Base-by-base conservation (phyloP, 371 early-diverging fungal genomes). In the Mucor irregularis region DNA sequence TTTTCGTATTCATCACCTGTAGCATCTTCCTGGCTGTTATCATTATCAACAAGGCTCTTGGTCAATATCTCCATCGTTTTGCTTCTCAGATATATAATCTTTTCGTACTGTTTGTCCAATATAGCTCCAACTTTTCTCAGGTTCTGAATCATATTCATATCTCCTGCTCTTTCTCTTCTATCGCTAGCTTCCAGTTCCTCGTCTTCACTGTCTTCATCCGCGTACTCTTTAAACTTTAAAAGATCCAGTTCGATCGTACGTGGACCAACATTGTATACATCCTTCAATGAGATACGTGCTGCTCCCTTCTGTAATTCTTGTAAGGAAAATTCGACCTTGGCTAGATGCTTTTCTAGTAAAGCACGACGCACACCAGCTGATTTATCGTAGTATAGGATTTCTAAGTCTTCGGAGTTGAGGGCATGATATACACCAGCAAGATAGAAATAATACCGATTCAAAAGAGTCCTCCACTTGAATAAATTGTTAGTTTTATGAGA, bases 391-490 rank as follows among this genome's bases (percentile, higher is more conserved):
- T 63, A 76, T 19, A 62, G 21, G 0, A 57, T 49, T 40, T 80
- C 78, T n/a, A 71, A 57, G 0, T 59, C 64, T 40, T 70, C 64
- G 29, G 60, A 53, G 17, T 65, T 62, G 24, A 76, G 40, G 22
- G 66, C 59, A 53, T 83, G 76, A 53, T 75, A 79, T 1, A 78
- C 61, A 14, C 81, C 74, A 3, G 87, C 90, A 10, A 74, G 66
- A 49, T 80, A 90, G 57, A 85, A 90, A 47, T 82, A 61, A 10
- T 74, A 67, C 5, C 74, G 80, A 55, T 90, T 88, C 33, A 85
- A 58, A 34, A 82, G 56, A n/a, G 77, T 74, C n/a, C 66, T 64
- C 73, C 78, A 82, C 61, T 51, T 28, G 44, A 30, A 17, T 28
- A 45, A 19, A 2, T 7, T 47, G 1, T 21, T 21, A n/a, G 26